A percentile compares a stretch with the other conserved stretches of the same genome.
Conservation (phyloP, 2,329 filamentous ascomycete species). For the Aureobasidium subglaciale region DNA sequence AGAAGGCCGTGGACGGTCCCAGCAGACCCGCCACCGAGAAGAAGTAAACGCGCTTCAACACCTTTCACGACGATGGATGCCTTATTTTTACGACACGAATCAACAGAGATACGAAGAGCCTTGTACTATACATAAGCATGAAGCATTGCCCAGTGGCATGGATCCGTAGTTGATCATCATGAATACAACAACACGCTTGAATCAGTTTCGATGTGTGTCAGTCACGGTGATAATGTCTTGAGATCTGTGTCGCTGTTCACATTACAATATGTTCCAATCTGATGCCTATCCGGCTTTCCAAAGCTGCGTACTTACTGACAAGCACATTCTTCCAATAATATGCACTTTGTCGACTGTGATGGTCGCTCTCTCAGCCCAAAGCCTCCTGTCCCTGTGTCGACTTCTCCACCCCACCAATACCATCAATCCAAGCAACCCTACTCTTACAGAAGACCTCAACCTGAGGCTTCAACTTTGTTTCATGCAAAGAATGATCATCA, state of each 20-base stretch:
- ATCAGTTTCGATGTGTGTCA: no score
- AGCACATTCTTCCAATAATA: no score
- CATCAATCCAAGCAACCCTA: slow-evolving; percentile 44
- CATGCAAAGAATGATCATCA: slow-evolving; percentile 53
- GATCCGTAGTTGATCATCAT: background rate
- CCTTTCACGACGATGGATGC: slow-evolving; percentile 6
- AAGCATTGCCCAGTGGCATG: background rate
- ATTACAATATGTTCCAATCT: no score
- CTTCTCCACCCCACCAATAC: slow-evolving; percentile 30
- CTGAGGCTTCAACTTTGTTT: slow-evolving; percentile 49
- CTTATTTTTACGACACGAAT: slow-evolving; percentile 1
- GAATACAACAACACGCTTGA: no score
- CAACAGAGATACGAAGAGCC: background rate
- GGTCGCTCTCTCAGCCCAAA: no score
- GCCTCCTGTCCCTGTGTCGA: background rate
- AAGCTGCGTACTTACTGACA: no score
- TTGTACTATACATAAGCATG: background rate
- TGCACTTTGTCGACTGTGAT: no score
- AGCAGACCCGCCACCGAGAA: slow-evolving; percentile 28
- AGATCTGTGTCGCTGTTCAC: no score
- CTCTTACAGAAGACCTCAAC: slow-evolving; percentile 48
- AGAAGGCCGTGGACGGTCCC: slow-evolving; percentile 39
- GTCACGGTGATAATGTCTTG: no score
- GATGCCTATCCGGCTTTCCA: no score
- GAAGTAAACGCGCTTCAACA: slow-evolving; percentile 15